phyloP scores from a whole-genome alignment of 768 basidiomycete genomes.

The Rhodotorula babjevae region DNA sequence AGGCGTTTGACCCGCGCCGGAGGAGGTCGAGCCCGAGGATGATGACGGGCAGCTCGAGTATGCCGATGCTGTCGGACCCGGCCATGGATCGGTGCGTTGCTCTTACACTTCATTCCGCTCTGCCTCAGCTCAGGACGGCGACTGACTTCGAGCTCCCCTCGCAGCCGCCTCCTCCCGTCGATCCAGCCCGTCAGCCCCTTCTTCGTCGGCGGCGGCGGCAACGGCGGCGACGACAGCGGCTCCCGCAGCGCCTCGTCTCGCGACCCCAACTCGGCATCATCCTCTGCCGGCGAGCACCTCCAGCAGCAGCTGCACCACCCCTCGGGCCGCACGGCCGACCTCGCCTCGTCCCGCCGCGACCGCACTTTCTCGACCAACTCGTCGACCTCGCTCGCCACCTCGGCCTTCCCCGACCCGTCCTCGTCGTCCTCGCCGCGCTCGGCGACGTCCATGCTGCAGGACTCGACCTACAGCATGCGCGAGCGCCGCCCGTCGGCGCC shows the following conservation, averaged over 20 bases:
- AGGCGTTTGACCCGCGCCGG: not conserved
- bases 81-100: not conserved
- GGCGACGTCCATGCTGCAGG: not conserved
- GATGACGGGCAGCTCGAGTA: conserved; percentile 22
- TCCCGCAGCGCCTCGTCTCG: too few species aligned
- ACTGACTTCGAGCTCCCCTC: not conserved
- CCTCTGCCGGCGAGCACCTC: conserved; percentile 1
- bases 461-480: not conserved
- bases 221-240: not conserved
- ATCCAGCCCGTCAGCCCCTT: conserved; percentile 28
- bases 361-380: conserved; percentile 21
- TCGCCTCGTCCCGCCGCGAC: not conserved
- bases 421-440: not conserved
- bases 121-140: not conserved
- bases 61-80: conserved; percentile 22
- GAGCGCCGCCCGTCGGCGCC: conserved; percentile 4
- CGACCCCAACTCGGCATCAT: not conserved
- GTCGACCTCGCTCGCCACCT: not conserved
- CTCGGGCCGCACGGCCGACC: too few species aligned
- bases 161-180: conserved; percentile 16
- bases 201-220: not conserved
- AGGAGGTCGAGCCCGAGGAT: conserved; percentile 10
- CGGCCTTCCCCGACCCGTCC: not conserved
- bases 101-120: too few species aligned
- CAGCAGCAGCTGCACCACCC: conserved; percentile 19